Evolutionary conservation across 306 rosid genomes (phyloP).

Genomic region (Prosopis cineraria): DNA sequence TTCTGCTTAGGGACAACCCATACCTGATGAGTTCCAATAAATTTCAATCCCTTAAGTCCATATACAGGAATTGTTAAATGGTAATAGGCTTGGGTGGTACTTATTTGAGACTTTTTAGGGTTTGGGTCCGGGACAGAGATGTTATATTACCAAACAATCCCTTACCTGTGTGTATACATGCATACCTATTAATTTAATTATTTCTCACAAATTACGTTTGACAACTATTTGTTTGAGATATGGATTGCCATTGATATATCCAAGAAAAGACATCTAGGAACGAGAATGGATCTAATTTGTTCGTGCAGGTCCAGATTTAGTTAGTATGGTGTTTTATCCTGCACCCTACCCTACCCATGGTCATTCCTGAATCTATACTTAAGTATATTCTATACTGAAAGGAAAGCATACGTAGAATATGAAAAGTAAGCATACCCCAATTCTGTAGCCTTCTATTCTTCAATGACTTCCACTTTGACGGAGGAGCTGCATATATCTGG

Average conservation of each 20-base stretch:
- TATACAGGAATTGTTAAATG: neutral
- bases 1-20: neutral
- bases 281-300: neutral
- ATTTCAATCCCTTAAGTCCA: neutral
- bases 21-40: neutral
- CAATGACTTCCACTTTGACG: constrained; percentile 78
- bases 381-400: neutral
- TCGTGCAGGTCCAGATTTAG: neutral
- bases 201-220: neutral
- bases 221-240: neutral
- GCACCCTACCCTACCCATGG: neutral
- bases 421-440: constrained; percentile 64
- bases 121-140: neutral
- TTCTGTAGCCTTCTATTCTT: constrained; percentile 89
- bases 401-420: neutral
- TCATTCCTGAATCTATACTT: neutral
- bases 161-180: neutral
- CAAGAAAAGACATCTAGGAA: neutral
- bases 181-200: neutral
- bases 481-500: constrained; percentile 72
- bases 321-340: neutral
- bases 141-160: neutral
- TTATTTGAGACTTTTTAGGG: neutral
- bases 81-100: neutral
- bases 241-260: neutral